Evolutionary conservation across 345 rosid species (phyloP), one percentile per base, ranked within the genome.

Genomic region (Litchi chinensis): DNA sequence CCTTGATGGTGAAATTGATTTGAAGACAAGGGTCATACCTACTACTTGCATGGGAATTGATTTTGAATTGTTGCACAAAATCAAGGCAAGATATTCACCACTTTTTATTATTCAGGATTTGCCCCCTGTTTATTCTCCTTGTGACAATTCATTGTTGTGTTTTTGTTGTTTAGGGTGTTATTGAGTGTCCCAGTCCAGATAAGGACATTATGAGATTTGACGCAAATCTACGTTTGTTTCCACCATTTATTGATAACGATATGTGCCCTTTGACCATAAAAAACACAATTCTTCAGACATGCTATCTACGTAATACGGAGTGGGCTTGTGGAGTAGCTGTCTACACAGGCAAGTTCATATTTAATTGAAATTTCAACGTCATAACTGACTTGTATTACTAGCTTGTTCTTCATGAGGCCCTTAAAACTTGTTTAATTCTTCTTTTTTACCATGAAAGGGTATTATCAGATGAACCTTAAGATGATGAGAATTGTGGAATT

Each of bases 321-420:
- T 94, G 99, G 99, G 99, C 92, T 70, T 96, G 99, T 88, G 99
- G 99, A 82, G 98, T 93, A 76, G 97, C 98, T 85, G 87, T 94
- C 74, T 94, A 96, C 72, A 94, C 99, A 77, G 99, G 99, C 86
- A 89, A 72, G 85, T 86, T 84, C 76, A 48, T 70, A 10, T 48
- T 26, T 66, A 57, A 48, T 18, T 77, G 43, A 77, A 57, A 22
- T 57, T 26, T 57, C 28, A 43, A 62, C 63, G 70, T 48, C 71
- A 75, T 64, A 52, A 59, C 66, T 76, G 75, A 56, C 66, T 76
- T 6, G 18, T 70, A 16, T 70, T 71, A 74, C 43, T 69, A n/a
- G 43, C 62, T 70, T 74, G 6, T 68, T 71, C 16, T 70, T 52
- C 68, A 13, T 60, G 52, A 12, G 12, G 56, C 1, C 12, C 15